These are phyloP conservation scores for Pachysandra terminalis DNA, from an alignment of 164 flowering plant genomes.

Conservation along the genomic window DNA sequence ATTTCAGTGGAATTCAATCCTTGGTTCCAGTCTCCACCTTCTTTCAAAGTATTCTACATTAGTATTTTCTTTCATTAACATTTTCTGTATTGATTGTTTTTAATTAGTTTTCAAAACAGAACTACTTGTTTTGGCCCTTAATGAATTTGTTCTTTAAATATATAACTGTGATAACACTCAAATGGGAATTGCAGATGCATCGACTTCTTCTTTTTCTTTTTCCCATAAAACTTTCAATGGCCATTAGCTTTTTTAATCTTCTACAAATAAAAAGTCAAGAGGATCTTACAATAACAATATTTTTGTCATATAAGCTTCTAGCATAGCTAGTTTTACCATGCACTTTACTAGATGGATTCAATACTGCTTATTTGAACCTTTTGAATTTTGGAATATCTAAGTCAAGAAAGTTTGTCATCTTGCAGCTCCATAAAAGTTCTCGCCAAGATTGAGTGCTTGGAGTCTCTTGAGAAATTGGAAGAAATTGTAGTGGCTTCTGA, in stretches of 20 bases:
- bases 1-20: neutral
- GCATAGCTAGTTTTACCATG: neutral
- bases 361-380: neutral
- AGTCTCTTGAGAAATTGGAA: conserved; percentile 62
- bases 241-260: neutral
- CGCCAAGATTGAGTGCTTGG: conserved; percentile 86
- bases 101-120: neutral
- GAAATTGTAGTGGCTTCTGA: conserved; percentile 81
- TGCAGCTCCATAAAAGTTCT: conserved; percentile 57
- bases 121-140: neutral
- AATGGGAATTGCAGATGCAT: neutral
- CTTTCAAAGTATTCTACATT: too few relatives aligned
- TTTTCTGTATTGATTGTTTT: neutral
- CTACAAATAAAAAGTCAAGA: neutral
- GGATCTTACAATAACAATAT: neutral
- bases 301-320: too few relatives aligned
- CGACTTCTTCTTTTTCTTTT: neutral
- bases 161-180: neutral
- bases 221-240: neutral
- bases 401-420: conserved; percentile 13
- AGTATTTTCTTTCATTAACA: too few relatives aligned
- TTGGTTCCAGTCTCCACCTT: too few relatives aligned
- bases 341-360: too few relatives aligned
- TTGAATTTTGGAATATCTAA: neutral
- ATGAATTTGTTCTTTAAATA: neutral